phyloP scores from a whole-genome alignment of 2,329 filamentous ascomycete genomes.

The Colletotrichum abscissum region DNA sequence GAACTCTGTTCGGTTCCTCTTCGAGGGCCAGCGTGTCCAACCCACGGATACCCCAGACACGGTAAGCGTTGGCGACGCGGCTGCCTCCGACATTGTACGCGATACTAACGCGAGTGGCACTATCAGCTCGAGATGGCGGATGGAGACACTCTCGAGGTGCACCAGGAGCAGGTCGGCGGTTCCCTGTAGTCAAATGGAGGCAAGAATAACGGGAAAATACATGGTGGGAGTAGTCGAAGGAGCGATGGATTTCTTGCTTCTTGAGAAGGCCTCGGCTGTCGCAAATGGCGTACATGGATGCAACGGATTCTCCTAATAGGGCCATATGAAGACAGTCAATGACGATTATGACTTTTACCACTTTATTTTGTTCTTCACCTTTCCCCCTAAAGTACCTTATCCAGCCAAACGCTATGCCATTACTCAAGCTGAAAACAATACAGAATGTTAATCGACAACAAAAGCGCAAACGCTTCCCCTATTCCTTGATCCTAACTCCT shows the following conservation, averaged over 20 bases:
- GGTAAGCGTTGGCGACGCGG: constrained; percentile 66
- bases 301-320: neutral
- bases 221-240: neutral
- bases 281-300: constrained; percentile 18
- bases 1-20: constrained; percentile 89
- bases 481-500: neutral
- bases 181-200: constrained; percentile 11
- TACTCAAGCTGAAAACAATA: neutral
- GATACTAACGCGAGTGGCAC: constrained; percentile 38
- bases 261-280: constrained; percentile 10
- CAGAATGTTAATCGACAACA: neutral
- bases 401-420: neutral
- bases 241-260: constrained; percentile 17
- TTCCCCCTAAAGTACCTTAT: neutral
- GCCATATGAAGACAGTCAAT: constrained; percentile 26
- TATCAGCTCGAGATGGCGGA: constrained; percentile 93
- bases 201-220: neutral
- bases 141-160: constrained; percentile 95
- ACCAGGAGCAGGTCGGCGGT: constrained; percentile 97
- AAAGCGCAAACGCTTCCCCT: neutral
- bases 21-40: constrained; percentile 94
- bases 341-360: constrained; percentile 34
- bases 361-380: neutral
- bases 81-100: neutral
- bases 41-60: constrained; percentile 90